A percentile compares a stretch with the other conserved stretches of the same genome.
Conservation (phyloP, 2,329 filamentous ascomycete genomes). For the Colletotrichum sp. region DNA sequence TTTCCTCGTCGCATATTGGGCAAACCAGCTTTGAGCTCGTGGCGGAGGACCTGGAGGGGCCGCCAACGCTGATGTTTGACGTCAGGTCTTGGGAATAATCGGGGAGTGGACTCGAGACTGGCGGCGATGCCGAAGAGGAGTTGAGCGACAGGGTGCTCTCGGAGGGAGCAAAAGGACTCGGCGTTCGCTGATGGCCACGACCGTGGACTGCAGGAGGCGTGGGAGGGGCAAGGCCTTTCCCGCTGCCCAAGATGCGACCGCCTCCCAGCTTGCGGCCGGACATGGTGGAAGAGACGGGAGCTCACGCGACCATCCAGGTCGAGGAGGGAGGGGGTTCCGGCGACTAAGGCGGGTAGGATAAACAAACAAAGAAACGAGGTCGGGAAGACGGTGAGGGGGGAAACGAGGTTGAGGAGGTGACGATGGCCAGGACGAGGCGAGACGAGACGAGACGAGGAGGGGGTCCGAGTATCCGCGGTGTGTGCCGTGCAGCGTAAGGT, state of each 20-base stretch:
- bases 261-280: conserved; percentile 87
- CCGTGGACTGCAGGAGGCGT: conserved; percentile 38
- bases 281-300: conserved; percentile 57
- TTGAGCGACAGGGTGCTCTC: conserved; percentile 79
- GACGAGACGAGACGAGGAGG: not conserved
- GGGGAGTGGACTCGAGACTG: conserved; percentile 65
- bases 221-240: conserved; percentile 78
- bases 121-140: conserved; percentile 72
- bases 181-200: conserved; percentile 42
- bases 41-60: conserved; percentile 58
- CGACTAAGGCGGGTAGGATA: not conserved
- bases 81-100: conserved; percentile 79
- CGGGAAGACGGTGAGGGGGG: not conserved
- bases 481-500: not conserved
- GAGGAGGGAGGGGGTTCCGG: not conserved
- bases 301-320: conserved; percentile 17
- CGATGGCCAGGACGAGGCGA: not conserved
- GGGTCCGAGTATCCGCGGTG: not conserved
- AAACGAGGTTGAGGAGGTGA: not conserved
- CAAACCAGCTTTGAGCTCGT: conserved; percentile 77
- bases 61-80: conserved; percentile 76
- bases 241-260: conserved; percentile 88
- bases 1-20: conserved; percentile 98
- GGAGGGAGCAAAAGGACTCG: conserved; percentile 58
- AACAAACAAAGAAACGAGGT: conserved; percentile 22